Conservation (phyloP, 192 early-diverging fungal species). For the Coemansia nantahalensis region DNA sequence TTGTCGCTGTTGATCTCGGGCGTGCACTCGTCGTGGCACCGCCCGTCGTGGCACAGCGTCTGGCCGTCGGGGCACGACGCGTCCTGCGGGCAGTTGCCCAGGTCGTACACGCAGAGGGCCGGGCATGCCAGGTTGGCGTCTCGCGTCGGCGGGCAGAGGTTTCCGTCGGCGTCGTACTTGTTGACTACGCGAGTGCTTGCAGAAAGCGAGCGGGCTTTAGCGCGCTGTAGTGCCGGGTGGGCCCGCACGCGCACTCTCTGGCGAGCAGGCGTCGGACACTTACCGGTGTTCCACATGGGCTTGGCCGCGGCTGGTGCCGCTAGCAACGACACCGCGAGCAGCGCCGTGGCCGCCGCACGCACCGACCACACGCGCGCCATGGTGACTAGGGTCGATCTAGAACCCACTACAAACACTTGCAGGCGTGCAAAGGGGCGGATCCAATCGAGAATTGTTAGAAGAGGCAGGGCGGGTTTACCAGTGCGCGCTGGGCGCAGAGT, state of each 20-base stretch:
- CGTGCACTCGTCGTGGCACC: constrained; percentile 31
- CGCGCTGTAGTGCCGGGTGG: too few species aligned
- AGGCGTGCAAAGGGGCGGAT: too few species aligned
- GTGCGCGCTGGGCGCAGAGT: too few species aligned
- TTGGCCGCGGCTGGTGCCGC: not conserved
- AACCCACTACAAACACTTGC: not conserved
- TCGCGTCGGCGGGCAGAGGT: constrained; percentile 12
- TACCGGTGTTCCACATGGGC: constrained; percentile 10
- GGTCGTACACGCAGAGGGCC: constrained; percentile 27
- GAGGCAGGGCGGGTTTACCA: too few species aligned
- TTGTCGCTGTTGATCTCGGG: constrained; percentile 26
- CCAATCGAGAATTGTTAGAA: too few species aligned
- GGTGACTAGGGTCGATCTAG: not conserved
- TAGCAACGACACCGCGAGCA: not conserved
- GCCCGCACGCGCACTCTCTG: too few species aligned
- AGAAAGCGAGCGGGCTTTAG: not conserved
- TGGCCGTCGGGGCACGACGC: constrained; percentile 22
- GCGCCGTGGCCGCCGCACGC: too few species aligned
- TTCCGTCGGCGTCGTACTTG: constrained; percentile 21
- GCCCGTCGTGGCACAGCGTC: constrained; percentile 24
- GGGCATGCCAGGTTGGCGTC: constrained; percentile 9
- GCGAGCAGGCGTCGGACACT: not conserved
- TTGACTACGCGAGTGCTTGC: too few species aligned
- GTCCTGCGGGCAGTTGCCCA: constrained; percentile 25
- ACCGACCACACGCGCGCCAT: not conserved